These are phyloP conservation scores for Colletotrichum liriopes DNA, from an alignment of 2,329 filamentous ascomycete genomes.

Conservation along the genomic window DNA sequence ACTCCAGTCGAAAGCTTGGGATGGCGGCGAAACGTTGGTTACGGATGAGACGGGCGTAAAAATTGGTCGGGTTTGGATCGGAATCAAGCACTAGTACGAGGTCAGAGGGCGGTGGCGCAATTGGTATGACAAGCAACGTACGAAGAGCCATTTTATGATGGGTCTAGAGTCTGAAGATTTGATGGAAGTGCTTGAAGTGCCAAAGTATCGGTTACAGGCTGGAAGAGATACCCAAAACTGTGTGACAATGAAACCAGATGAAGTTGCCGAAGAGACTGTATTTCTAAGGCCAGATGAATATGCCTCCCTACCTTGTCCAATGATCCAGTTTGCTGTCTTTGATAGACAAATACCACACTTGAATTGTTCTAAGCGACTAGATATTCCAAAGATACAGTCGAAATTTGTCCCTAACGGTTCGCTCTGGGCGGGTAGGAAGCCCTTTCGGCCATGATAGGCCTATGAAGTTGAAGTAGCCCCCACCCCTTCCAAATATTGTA, in stretches of 20 bases:
- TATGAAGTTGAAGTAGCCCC: neutral
- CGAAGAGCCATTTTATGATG: slow-evolving; percentile 8
- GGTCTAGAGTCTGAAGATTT: too few relatives aligned
- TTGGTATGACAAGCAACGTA: neutral
- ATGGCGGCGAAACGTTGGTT: slow-evolving; percentile 90
- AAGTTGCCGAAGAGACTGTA: neutral
- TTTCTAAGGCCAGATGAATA: neutral
- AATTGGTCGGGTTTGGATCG: slow-evolving; percentile 80
- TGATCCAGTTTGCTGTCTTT: neutral
- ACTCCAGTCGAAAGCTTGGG: slow-evolving; percentile 92
- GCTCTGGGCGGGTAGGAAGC: too few relatives aligned
- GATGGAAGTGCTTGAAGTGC: neutral
- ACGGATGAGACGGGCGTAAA: slow-evolving; percentile 86
- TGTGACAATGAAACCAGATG: too few relatives aligned
- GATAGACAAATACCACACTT: fast-evolving
- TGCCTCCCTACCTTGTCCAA: neutral
- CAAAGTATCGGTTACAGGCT: too few relatives aligned
- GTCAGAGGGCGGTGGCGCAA: neutral
- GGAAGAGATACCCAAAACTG: neutral
- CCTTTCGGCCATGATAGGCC: neutral
- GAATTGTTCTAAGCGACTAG: too few relatives aligned
- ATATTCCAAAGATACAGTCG: neutral
- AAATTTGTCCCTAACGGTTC: too few relatives aligned
- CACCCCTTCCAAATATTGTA: neutral
- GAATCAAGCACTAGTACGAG: slow-evolving; percentile 11